Evolutionary conservation across 1,139 yeast genomes (phyloP), one percentile per base, ranked within the genome.

Genomic region (Kodamaea plutei): DNA sequence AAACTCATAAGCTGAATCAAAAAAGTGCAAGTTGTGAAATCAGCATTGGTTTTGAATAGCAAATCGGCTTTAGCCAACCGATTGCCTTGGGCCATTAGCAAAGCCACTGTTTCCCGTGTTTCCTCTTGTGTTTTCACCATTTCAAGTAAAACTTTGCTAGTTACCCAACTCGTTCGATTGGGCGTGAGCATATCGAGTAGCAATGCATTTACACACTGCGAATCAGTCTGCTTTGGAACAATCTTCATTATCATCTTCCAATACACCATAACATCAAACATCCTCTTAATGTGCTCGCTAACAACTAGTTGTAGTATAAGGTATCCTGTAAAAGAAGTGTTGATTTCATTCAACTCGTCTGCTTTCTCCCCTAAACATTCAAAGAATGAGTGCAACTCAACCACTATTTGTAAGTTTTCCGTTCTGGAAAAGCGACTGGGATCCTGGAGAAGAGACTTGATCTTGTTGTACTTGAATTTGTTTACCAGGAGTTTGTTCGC

Each of bases 21-120:
- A 16, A 22, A 30, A 13, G 20, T 23, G 17, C 30, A 30, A 5
- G 17, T 25, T 15, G 34, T 26, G 16, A 25, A 33, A 13, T 30
- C 29, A n/a, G 25, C 19, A 21, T 30, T 30, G 9, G 29, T 14
- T 14, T 12, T 23, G 13, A 18, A 25, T n/a, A 23, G 11, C 20
- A 8, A 15, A 8, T 8, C 22, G 8, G 26, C 23, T 11, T 21
- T 10, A 8, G 9, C 14, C 20, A 17, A 7, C 9, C 20, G 20
- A 17, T 17, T 17, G 20, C 9, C 20, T 17, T 17, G 20, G 8
- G 7, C 8, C 23, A 21, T 21, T 9, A 21, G 14, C 23, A 21
- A 10, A 8, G 21, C 19, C 10, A 28, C 14, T 6, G 10, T 15
- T 5, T 12, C 15, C 15, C 14, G 12, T 11, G 26, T 23, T 7